These are phyloP conservation scores for Tetramitus jugosus DNA, from an alignment of 208 protist genomes.

Conservation along the genomic window DNA sequence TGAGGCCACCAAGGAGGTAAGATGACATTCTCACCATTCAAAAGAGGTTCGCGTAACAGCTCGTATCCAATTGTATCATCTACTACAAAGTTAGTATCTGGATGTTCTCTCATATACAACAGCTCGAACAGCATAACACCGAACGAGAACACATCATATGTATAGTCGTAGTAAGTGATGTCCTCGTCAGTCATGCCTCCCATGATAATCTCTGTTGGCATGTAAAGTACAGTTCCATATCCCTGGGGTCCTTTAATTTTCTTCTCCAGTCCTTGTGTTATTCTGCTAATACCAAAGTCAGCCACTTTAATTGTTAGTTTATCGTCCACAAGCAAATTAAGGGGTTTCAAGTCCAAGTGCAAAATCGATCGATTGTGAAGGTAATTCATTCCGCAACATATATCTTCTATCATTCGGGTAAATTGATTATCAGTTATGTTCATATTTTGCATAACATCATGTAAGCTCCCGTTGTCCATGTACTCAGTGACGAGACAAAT, in stretches of 20 bases:
- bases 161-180: not conserved
- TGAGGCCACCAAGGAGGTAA: not conserved
- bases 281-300: slow-evolving; percentile 17
- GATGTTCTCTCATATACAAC: slow-evolving; percentile 3
- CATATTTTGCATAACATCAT: not conserved
- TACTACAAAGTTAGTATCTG: not conserved
- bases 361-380: not conserved
- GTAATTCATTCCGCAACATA: slow-evolving; percentile 10
- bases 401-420: not conserved
- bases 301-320: not conserved
- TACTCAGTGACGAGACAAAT: not conserved
- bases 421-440: not conserved
- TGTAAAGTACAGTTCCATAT: not conserved
- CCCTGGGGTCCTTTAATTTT: not conserved
- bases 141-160: not conserved
- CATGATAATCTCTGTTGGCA: not conserved
- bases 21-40: not conserved
- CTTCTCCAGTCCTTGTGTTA: not conserved
- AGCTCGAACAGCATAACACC: not conserved
- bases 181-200: too few relatives aligned
- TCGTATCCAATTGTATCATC: not conserved
- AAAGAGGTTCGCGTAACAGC: not conserved
- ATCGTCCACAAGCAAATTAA: not conserved
- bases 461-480: not conserved
- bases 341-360: slow-evolving; percentile 6